Base-by-base conservation (phyloP, 1,284 basidiomycete species). In the Pseudozyma thailandica region DNA sequence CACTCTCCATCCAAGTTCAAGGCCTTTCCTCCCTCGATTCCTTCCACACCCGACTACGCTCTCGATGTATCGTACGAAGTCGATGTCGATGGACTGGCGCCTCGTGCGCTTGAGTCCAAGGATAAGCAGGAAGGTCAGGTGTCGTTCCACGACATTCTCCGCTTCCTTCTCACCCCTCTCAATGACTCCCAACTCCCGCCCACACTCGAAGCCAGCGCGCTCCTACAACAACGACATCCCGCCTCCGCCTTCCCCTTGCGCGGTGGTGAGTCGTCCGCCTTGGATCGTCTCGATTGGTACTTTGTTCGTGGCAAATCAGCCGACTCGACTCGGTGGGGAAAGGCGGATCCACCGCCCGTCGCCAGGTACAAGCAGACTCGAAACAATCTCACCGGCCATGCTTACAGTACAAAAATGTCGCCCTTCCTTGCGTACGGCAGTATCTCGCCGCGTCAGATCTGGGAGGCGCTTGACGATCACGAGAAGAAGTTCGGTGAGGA, bases 351-450 rank as follows among this genome's bases (percentile, higher is more conserved):
- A 16, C 82, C 84, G 8, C 82, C 83, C 4, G 83, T 81, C 28
- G 82, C 75, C 21, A 76, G 74, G 25, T 88, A 88, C 84, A 87
- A 87, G 81, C 83, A 85, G 70, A 88, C 87, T 5, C 77, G 87
- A 21, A 88, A 88, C 74, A 86, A 86, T 12, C 74, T 88, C 52
- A 72, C 87, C 27, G 87, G 87, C 0, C 84, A 86, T 58, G 84
- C 84, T 15, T 87, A 86, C 77, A 85, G 84, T 46, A 87, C 86
- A 44, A 88, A 88, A 71, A 84, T 88, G 58, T 86, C 86, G 1
- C 84, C 85, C 0, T 87, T 86, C 82, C 81, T 88, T 31, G 82
- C 84, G 5, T 80, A 86, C 35, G 87, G 87, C 13, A 84, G 83
- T 57, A 74, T 88, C 55, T 86, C 85, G 44, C 84, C 87, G 0